Conservation (phyloP, 169 alveolate genomes). For the Perkinsus olseni region DNA sequence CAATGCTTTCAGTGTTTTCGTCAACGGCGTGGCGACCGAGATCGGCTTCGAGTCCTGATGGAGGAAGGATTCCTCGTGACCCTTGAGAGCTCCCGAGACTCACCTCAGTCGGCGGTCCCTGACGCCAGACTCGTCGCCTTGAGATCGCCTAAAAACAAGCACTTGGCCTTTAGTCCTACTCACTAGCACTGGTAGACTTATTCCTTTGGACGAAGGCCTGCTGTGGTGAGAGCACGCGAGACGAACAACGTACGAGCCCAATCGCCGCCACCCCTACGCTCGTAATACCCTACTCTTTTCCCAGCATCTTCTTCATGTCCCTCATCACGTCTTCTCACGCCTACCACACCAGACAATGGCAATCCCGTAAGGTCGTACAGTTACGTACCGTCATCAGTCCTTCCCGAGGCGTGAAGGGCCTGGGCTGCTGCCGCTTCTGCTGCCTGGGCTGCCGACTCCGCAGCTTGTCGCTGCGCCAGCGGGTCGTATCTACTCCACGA, state of each 20-base stretch:
- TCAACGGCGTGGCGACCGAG: not conserved
- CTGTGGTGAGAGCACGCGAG: not conserved
- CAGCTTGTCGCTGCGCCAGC: not conserved
- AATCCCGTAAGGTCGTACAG: not conserved
- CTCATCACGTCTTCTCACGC: not conserved
- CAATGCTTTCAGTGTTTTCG: not conserved
- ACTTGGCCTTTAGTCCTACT: too few species aligned
- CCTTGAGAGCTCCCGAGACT: not conserved
- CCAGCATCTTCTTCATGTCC: not conserved
- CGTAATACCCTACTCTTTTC: not conserved
- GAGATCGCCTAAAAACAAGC: not conserved
- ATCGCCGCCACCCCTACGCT: not conserved
- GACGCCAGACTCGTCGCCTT: not conserved
- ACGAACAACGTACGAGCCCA: not conserved
- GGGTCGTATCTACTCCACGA: not conserved
- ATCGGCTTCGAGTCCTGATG: not conserved
- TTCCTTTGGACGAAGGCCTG: not conserved
- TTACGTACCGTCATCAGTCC: not conserved
- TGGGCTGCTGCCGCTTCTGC: not conserved
- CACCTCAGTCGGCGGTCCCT: not conserved
- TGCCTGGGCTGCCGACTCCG: not conserved
- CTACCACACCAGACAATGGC: not conserved
- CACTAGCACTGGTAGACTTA: too few species aligned
- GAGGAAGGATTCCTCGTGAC: not conserved
- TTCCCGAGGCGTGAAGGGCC: not conserved